phyloP scores from a whole-genome alignment of 1,139 yeast genomes.

The Saccharomycopsis hybrid region DNA sequence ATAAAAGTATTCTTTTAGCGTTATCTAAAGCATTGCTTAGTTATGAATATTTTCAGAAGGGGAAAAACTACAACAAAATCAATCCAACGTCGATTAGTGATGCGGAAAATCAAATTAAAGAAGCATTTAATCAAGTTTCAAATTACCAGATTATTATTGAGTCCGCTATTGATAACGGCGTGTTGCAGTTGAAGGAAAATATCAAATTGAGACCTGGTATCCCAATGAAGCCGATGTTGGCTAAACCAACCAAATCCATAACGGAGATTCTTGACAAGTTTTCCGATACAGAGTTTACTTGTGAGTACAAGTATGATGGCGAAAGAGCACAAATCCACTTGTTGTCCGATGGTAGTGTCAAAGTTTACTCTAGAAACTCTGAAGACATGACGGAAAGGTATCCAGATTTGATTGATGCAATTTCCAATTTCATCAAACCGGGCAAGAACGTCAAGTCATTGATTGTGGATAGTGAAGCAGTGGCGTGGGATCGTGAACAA shows the following conservation, averaged over 20 bases:
- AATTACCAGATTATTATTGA: conserved; percentile 75
- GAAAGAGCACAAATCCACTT: conserved; percentile 95
- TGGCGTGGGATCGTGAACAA: conserved; percentile 87
- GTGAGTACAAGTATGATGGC: conserved; percentile 97
- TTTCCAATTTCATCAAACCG: conserved; percentile 50
- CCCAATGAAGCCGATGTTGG: conserved; percentile 96
- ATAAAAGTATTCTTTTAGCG: conserved; percentile 79
- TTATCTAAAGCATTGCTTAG: conserved; percentile 76
- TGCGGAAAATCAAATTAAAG: conserved; percentile 77
- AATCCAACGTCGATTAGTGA: conserved; percentile 38
- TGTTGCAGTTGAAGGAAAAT: conserved; percentile 55
- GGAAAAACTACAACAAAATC: conserved; percentile 27
- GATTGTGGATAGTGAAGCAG: conserved; percentile 94
- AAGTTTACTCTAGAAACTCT: conserved; percentile 85
- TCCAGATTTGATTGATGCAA: conserved; percentile 76
- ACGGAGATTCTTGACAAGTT: conserved; percentile 86
- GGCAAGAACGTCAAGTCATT: conserved; percentile 41
- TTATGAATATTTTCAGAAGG: conserved; percentile 38
- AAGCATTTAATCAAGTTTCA: conserved; percentile 88
- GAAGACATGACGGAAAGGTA: conserved; percentile 96
- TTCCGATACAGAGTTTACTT: conserved; percentile 78
- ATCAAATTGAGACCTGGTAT: conserved; percentile 84
- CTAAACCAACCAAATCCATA: conserved; percentile 92
- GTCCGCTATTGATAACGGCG: conserved; percentile 61
- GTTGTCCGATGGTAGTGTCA: conserved; percentile 56